phyloP scores from a whole-genome alignment of 1,284 basidiomycete genomes.

The Trametes hirsuta region DNA sequence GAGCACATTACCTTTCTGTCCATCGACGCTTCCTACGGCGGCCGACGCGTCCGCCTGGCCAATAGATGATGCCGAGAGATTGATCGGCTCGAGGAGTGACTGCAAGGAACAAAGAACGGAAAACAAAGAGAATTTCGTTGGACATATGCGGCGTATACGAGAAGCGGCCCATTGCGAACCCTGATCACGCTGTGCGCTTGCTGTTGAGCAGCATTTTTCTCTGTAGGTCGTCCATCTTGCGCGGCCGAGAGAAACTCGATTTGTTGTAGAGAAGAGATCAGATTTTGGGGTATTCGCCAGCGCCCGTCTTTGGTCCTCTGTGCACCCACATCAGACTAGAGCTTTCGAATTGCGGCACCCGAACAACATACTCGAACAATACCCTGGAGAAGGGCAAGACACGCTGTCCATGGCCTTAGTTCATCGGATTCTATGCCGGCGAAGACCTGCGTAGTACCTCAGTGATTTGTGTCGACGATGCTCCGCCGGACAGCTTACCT shows the following conservation, averaged over 20 bases:
- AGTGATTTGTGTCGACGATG: constrained; percentile 30
- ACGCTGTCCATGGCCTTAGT: constrained; percentile 41
- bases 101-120: constrained; percentile 47
- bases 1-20: constrained; percentile 23
- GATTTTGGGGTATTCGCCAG: constrained; percentile 49
- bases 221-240: constrained; percentile 28
- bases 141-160: constrained; percentile 46
- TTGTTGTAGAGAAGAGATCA: constrained; percentile 45
- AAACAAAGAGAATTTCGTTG: constrained; percentile 44
- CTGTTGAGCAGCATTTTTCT: constrained; percentile 29
- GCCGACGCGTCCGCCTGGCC: background rate
- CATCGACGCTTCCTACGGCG: background rate
- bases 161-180: constrained; percentile 66
- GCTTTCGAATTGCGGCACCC: constrained; percentile 4
- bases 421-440: constrained; percentile 31
- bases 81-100: constrained; percentile 42
- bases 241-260: constrained; percentile 39
- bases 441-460: constrained; percentile 25
- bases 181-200: constrained; percentile 58
- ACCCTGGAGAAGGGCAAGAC: constrained; percentile 43
- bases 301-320: constrained; percentile 49
- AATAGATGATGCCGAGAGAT: constrained; percentile 9
- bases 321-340: constrained; percentile 5
- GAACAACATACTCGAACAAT: constrained; percentile 46
- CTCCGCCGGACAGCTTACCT: constrained; percentile 41